Evolutionary conservation across 805 yeast species (phyloP).

Genomic region (Wickerhamiella cacticola): DNA sequence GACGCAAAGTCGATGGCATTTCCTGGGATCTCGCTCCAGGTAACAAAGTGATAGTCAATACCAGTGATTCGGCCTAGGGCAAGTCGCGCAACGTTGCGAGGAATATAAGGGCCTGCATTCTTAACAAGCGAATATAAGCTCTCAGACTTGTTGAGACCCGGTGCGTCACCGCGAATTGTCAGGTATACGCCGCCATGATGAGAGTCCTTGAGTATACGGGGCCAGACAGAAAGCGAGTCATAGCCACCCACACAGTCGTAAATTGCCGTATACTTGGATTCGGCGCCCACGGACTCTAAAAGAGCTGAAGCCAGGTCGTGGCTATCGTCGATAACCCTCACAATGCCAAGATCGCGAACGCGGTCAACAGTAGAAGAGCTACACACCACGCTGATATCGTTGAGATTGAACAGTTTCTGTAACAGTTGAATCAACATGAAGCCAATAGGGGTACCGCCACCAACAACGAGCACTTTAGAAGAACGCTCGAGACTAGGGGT

Average conservation of each 20-base stretch:
- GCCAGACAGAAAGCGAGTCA: conserved; percentile 36
- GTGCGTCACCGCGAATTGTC: conserved; percentile 47
- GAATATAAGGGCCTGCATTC: conserved; percentile 14
- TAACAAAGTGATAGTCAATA: conserved; percentile 24
- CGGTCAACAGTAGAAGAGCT: conserved; percentile 37
- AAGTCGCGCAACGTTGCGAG: conserved; percentile 23
- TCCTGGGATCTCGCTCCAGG: background rate
- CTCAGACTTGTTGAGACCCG: conserved; percentile 11
- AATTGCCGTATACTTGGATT: conserved; percentile 40
- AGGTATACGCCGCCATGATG: conserved; percentile 33
- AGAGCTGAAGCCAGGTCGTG: conserved; percentile 2
- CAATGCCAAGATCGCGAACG: conserved; percentile 44
- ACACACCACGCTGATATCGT: conserved; percentile 44
- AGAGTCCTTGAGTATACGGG: conserved; percentile 36
- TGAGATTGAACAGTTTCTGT: conserved; percentile 36
- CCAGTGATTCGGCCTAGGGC: conserved; percentile 27
- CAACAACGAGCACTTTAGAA: conserved; percentile 48
- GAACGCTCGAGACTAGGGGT: conserved; percentile 32
- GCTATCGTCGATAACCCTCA: conserved; percentile 30
- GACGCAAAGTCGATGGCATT: conserved; percentile 5
- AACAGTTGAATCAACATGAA: conserved; percentile 44
- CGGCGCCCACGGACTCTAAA: background rate
- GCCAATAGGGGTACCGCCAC: conserved; percentile 67
- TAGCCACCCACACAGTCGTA: conserved; percentile 54
- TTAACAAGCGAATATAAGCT: background rate